A percentile compares a stretch with the other conserved stretches of the same genome.
These are phyloP conservation scores for Thecaphora thlaspeos DNA, from an alignment of 1,284 basidiomycete species.

Conservation along the genomic window DNA sequence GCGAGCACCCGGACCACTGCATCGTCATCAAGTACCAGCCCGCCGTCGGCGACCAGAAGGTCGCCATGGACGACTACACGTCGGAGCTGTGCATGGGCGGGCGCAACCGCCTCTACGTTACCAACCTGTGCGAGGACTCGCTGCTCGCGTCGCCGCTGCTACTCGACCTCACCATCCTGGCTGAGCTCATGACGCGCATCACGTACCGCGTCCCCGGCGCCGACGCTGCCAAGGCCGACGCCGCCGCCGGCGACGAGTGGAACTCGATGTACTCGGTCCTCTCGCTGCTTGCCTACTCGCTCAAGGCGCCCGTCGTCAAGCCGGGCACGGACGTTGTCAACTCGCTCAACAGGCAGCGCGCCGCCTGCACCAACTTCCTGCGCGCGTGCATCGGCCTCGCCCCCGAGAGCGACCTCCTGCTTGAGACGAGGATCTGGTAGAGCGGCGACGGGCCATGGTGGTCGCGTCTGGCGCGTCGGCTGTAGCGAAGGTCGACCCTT, in stretches of 20 bases:
- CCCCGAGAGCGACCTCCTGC: slow-evolving; percentile 53
- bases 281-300: slow-evolving; percentile 58
- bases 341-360: slow-evolving; percentile 88
- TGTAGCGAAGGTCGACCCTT: too few species aligned
- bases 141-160: slow-evolving; percentile 93
- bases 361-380: slow-evolving; percentile 87
- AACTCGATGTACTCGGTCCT: slow-evolving; percentile 56
- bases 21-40: slow-evolving; percentile 70
- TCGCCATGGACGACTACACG: slow-evolving; percentile 96
- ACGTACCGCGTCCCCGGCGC: slow-evolving; percentile 63
- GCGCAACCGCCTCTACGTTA: slow-evolving; percentile 57
- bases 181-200: slow-evolving; percentile 91
- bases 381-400: slow-evolving; percentile 61
- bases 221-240: slow-evolving; percentile 39
- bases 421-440: slow-evolving; percentile 54
- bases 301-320: slow-evolving; percentile 97
- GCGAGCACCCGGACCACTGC: slow-evolving; percentile 95
- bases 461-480: too few species aligned
- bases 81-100: slow-evolving; percentile 73
- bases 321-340: slow-evolving; percentile 92
- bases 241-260: slow-evolving; percentile 39
- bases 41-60: slow-evolving; percentile 83
- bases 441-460: too few species aligned
- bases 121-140: slow-evolving; percentile 69
- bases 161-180: slow-evolving; percentile 87